Evolutionary conservation across 75 land plant genomes (phyloP).

Genomic region (Adiantum capillusveneris): DNA sequence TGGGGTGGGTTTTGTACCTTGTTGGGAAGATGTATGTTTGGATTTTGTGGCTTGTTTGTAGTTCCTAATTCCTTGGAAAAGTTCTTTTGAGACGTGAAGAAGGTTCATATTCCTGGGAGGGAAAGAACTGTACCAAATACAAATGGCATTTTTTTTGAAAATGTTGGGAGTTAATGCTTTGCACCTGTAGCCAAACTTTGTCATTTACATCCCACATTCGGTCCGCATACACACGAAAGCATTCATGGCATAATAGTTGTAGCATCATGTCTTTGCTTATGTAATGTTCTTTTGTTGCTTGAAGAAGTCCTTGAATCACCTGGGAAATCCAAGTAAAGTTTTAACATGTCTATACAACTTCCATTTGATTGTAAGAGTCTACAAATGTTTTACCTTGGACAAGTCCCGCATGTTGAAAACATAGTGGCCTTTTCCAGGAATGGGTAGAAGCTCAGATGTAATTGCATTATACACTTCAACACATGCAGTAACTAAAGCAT

Average conservation of each 20-base stretch:
- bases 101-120: too few species aligned
- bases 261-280: constrained; percentile 23
- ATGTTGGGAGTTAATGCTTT: too few species aligned
- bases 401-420: constrained; percentile 34
- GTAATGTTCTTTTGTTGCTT: constrained; percentile 18
- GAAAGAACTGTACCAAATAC: too few species aligned
- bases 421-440: constrained; percentile 30
- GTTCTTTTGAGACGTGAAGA: too few species aligned
- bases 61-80: too few species aligned
- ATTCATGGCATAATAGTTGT: constrained; percentile 24
- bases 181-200: constrained; percentile 24
- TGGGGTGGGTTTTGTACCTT: too few species aligned
- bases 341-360: background rate
- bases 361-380: background rate
- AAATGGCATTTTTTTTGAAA: too few species aligned
- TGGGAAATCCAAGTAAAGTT: background rate
- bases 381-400: constrained; percentile 22
- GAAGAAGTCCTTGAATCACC: constrained; percentile 31
- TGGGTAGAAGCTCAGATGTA: constrained; percentile 20
- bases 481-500: constrained; percentile 17
- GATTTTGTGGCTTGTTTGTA: too few species aligned
- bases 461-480: constrained; percentile 14
- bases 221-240: constrained; percentile 32
- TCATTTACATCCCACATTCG: constrained; percentile 28
- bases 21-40: too few species aligned